phyloP scores from a whole-genome alignment of 768 basidiomycete species.

The Tephrocybe sp. region DNA sequence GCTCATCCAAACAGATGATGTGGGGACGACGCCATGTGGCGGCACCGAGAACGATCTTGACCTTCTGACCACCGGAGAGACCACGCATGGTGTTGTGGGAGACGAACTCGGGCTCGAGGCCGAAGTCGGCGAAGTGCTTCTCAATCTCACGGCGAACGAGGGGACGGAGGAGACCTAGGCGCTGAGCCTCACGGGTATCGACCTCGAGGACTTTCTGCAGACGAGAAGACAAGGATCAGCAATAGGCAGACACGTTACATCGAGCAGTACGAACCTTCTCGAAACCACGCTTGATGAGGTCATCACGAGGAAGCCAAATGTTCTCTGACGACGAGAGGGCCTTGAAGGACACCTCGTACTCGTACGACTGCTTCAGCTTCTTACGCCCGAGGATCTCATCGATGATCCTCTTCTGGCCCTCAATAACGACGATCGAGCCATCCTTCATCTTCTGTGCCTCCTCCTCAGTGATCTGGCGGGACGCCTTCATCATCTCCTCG shows the following conservation, averaged over 20 bases:
- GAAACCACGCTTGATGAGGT: constrained; percentile 96
- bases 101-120: constrained; percentile 98
- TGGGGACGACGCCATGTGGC: constrained; percentile 99
- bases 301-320: constrained; percentile 95
- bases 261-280: constrained; percentile 67
- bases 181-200: constrained; percentile 96
- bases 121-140: constrained; percentile 99
- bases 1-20: constrained; percentile 95
- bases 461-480: constrained; percentile 81
- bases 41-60: constrained; percentile 98
- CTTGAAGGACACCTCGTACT: constrained; percentile 98
- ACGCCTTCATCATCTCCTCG: constrained; percentile 94
- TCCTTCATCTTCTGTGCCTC: constrained; percentile 97
- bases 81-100: constrained; percentile 99
- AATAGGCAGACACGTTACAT: not conserved
- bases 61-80: constrained; percentile 98
- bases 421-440: constrained; percentile 78
- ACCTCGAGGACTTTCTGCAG: constrained; percentile 91
- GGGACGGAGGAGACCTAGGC: constrained; percentile 90
- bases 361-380: constrained; percentile 99
- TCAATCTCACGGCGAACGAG: constrained; percentile 98
- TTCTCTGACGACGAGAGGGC: constrained; percentile 94
- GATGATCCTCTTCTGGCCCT: constrained; percentile 93
- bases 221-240: constrained; percentile 8
- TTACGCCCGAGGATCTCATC: constrained; percentile 90